Conservation (phyloP, 1,284 basidiomycete genomes). For the Erythrobasidium hasegawianum region DNA sequence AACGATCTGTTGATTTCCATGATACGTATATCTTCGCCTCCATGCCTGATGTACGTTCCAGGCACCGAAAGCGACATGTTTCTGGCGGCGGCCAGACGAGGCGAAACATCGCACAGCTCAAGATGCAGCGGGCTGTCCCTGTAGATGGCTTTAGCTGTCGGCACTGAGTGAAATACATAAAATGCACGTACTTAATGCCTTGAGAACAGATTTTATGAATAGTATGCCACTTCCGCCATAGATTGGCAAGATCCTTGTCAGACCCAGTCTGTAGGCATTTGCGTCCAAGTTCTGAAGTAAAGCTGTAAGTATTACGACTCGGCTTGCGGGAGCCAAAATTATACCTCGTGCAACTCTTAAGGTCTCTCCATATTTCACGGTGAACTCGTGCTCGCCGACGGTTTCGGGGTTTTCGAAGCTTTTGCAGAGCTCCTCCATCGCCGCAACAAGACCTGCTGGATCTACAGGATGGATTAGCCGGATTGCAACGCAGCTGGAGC, state of each 20-base stretch:
- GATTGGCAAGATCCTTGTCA: conserved; percentile 17
- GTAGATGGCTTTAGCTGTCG: no score
- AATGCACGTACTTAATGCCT: not conserved
- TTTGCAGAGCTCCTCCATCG: conserved; percentile 15
- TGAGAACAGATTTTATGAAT: conserved; percentile 18
- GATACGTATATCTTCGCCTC: conserved; percentile 26
- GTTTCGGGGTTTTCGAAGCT: conserved; percentile 21
- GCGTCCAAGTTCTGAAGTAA: conserved; percentile 9
- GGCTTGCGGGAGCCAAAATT: no score
- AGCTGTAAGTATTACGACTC: no score
- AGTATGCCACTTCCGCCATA: conserved; percentile 30
- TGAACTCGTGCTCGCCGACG: conserved; percentile 14
- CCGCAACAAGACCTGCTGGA: conserved; percentile 12
- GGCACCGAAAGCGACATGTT: conserved; percentile 7
- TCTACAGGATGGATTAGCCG: conserved; percentile 4
- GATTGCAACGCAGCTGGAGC: no score
- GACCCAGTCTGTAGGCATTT: not conserved
- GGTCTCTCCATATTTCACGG: conserved; percentile 3
- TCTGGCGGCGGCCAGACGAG: conserved; percentile 10
- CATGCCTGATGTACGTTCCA: conserved; percentile 23
- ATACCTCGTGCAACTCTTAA: conserved; percentile 17
- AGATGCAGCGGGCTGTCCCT: conserved; percentile 7
- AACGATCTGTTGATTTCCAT: not conserved
- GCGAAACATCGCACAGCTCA: conserved; percentile 25
- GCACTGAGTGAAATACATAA: no score